These are phyloP conservation scores for Malbranchea zuffiana DNA, from an alignment of 2,329 filamentous ascomycete genomes.

Conservation along the genomic window DNA sequence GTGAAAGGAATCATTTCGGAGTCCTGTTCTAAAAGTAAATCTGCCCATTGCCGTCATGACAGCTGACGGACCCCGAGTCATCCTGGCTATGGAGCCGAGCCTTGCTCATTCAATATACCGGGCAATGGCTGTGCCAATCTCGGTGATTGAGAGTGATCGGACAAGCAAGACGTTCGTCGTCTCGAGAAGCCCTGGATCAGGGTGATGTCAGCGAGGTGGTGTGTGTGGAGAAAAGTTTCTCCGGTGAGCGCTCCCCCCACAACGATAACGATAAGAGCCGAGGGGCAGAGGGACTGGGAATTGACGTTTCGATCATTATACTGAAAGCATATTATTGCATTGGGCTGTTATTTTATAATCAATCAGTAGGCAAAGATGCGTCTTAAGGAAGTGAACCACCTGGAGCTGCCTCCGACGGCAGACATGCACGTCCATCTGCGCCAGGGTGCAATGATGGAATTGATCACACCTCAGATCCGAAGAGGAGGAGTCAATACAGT, in stretches of 20 bases:
- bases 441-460: slow-evolving; percentile 52
- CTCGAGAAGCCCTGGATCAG: neutral
- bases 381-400: slow-evolving; percentile 7
- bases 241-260: neutral
- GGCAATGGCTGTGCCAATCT: too few relatives aligned
- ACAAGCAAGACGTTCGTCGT: too few relatives aligned
- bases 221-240: neutral
- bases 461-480: slow-evolving; percentile 45
- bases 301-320: too few relatives aligned
- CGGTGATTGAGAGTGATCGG: too few relatives aligned
- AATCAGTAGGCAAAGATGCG: slow-evolving; percentile 6
- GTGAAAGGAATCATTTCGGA: too few relatives aligned
- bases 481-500: slow-evolving; percentile 56
- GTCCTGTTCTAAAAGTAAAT: too few relatives aligned
- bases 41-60: too few relatives aligned
- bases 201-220: slow-evolving; percentile 1
- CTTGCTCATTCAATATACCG: too few relatives aligned
- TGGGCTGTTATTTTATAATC: neutral
- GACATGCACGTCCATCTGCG: slow-evolving; percentile 50
- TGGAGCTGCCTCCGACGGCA: slow-evolving; percentile 13
- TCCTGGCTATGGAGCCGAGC: too few relatives aligned
- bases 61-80: too few relatives aligned
- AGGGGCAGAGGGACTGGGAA: too few relatives aligned
- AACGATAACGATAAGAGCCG: neutral
- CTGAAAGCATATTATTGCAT: too few relatives aligned